Evolutionary conservation across 805 yeast genomes (phyloP).

Genomic region (Yarrowia sp.): DNA sequence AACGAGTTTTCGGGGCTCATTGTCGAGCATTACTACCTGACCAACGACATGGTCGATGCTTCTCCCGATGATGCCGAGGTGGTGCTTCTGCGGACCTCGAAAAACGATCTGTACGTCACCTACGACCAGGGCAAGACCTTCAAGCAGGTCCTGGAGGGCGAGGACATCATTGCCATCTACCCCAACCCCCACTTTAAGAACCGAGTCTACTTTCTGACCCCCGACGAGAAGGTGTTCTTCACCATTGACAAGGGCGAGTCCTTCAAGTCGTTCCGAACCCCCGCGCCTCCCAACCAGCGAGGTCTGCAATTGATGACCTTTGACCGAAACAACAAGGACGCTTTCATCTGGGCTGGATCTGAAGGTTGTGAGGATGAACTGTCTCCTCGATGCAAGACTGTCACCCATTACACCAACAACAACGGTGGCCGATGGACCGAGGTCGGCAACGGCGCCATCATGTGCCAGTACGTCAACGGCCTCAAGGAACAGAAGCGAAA

Average conservation of each 20-base stretch:
- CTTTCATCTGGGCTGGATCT: conserved; percentile 75
- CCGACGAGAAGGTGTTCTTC: conserved; percentile 57
- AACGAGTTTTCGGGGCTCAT: conserved; percentile 62
- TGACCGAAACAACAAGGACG: conserved; percentile 61
- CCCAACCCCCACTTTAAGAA: conserved; percentile 68
- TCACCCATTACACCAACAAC: conserved; percentile 69
- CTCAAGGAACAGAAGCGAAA: conserved; percentile 56
- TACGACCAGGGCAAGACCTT: conserved; percentile 70
- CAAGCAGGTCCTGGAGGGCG: conserved; percentile 52
- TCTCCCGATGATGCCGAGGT: conserved; percentile 61
- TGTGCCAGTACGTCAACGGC: conserved; percentile 74
- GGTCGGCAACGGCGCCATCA: conserved; percentile 60
- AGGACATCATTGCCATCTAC: conserved; percentile 60
- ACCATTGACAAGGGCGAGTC: conserved; percentile 73
- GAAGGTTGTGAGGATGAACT: conserved; percentile 60
- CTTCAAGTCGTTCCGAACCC: conserved; percentile 59
- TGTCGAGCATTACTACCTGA: conserved; percentile 65
- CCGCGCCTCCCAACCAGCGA: conserved; percentile 56
- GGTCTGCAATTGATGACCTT: conserved; percentile 60
- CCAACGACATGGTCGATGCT: conserved; percentile 55
- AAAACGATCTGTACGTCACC: conserved; percentile 65
- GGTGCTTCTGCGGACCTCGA: conserved; percentile 63
- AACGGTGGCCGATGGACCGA: conserved; percentile 68
- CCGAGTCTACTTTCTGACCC: conserved; percentile 62
- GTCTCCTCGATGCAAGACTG: conserved; percentile 59